Percentiles rank a stretch among this genome's conserved stretches.
Conservation (phyloP, 2,329 filamentous ascomycete genomes). For the Dactylonectria estremocensis region DNA sequence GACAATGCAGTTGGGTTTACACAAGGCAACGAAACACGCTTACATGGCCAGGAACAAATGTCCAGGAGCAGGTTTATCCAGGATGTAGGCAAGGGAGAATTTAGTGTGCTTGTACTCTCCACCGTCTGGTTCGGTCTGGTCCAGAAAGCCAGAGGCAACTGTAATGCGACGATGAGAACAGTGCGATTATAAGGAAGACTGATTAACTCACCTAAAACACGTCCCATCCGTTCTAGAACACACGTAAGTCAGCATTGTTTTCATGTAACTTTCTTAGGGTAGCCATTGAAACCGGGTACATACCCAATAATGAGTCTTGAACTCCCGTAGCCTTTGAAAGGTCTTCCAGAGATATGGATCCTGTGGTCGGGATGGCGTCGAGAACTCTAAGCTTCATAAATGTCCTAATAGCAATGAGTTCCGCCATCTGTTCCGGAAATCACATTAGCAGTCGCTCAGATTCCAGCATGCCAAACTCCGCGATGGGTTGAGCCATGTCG, state of each 20-base stretch:
- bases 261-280: background rate
- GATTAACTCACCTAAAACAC: slow-evolving; percentile 42
- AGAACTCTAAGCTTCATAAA: slow-evolving; percentile 51
- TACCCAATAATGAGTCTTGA: slow-evolving; percentile 50
- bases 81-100: slow-evolving; percentile 50
- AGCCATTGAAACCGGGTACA: background rate
- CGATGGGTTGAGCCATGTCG: background rate
- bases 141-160: slow-evolving; percentile 51
- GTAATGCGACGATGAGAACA: slow-evolving; percentile 1
- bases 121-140: slow-evolving; percentile 46
- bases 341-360: slow-evolving; percentile 48
- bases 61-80: slow-evolving; percentile 47
- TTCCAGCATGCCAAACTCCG: background rate
- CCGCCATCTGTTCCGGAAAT: slow-evolving; percentile 47
- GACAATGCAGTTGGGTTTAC: background rate
- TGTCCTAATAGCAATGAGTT: slow-evolving; percentile 49
- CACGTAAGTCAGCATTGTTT: too few relatives aligned
- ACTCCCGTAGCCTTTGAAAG: slow-evolving; percentile 47
- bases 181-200: background rate
- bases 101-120: slow-evolving; percentile 52
- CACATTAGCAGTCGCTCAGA: slow-evolving; percentile 8
- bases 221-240: slow-evolving; percentile 47
- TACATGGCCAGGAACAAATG: slow-evolving; percentile 52
- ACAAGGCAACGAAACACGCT: background rate
- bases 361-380: slow-evolving; percentile 47